A percentile compares a stretch with the other conserved stretches of the same genome.
These are phyloP conservation scores for Wickerhamiella qilinensis DNA, from an alignment of 805 yeast genomes.

Conservation along the genomic window DNA sequence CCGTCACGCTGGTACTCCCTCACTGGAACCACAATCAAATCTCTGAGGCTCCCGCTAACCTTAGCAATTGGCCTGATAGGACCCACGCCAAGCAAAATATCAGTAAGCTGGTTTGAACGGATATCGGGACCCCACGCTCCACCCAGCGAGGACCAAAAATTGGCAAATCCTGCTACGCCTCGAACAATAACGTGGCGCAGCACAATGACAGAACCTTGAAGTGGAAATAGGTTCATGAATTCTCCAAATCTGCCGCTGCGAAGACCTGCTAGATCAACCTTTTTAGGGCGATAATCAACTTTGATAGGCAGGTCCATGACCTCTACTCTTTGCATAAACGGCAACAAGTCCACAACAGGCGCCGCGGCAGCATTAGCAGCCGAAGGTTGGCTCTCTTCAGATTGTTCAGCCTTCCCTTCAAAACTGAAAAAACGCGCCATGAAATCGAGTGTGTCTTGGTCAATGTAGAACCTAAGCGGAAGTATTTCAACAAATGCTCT, in stretches of 20 bases:
- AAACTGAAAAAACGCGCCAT: conserved; percentile 67
- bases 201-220: conserved; percentile 69
- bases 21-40: conserved; percentile 33
- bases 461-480: conserved; percentile 73
- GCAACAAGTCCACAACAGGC: background rate
- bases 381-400: background rate
- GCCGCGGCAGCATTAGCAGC: background rate
- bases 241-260: conserved; percentile 78
- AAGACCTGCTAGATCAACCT: conserved; percentile 68
- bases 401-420: conserved; percentile 32
- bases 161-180: conserved; percentile 64
- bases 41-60: conserved; percentile 63
- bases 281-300: conserved; percentile 85
- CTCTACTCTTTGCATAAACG: conserved; percentile 50
- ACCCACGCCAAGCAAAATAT: conserved; percentile 68
- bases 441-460: conserved; percentile 86
- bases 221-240: conserved; percentile 70
- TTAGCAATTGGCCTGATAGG: conserved; percentile 65
- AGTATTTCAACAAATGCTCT: conserved; percentile 24
- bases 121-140: conserved; percentile 84
- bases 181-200: conserved; percentile 46
- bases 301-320: conserved; percentile 35
- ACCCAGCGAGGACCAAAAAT: conserved; percentile 38
- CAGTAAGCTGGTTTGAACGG: conserved; percentile 60
- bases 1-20: conserved; percentile 5